Evolutionary conservation across 2,329 filamentous ascomycete species (phyloP).

Genomic region (Cordyceps tenuipes): DNA sequence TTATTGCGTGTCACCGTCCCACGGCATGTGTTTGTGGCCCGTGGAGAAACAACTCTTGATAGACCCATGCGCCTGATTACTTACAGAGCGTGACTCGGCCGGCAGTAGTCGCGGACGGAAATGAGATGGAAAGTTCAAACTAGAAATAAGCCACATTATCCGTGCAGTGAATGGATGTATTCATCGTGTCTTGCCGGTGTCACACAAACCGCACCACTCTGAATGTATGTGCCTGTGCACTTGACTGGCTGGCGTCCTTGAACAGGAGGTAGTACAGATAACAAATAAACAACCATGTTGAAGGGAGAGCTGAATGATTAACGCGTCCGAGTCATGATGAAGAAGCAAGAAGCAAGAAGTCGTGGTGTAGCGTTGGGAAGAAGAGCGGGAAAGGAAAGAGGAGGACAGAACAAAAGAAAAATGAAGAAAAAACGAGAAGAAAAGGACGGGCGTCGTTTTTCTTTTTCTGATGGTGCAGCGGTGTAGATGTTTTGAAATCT

Average conservation of each 20-base stretch:
- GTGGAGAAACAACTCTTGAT: not conserved
- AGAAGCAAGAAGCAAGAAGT: not conserved
- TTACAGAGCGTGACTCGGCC: too few species aligned
- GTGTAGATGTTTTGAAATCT: not conserved
- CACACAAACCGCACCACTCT: not conserved
- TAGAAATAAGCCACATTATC: not conserved
- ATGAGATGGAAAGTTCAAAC: not conserved
- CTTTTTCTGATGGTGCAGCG: not conserved
- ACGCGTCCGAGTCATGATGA: not conserved
- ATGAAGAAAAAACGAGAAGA: not conserved
- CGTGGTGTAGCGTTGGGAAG: not conserved
- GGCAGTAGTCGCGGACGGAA: not conserved
- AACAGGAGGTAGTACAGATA: not conserved
- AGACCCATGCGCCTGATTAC: not conserved
- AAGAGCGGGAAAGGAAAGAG: not conserved
- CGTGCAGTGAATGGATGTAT: not conserved
- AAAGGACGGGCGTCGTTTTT: not conserved
- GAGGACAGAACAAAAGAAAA: not conserved
- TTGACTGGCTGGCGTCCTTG: not conserved
- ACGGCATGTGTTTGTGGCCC: not conserved
- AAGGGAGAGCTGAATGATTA: not conserved
- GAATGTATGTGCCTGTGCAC: not conserved
- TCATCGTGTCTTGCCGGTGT: not conserved
- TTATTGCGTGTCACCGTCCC: not conserved
- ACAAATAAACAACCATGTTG: not conserved